Evolutionary conservation across 106 monocot species (phyloP), one percentile per base, ranked within the genome.

Genomic region (Gastrodia elata): DNA sequence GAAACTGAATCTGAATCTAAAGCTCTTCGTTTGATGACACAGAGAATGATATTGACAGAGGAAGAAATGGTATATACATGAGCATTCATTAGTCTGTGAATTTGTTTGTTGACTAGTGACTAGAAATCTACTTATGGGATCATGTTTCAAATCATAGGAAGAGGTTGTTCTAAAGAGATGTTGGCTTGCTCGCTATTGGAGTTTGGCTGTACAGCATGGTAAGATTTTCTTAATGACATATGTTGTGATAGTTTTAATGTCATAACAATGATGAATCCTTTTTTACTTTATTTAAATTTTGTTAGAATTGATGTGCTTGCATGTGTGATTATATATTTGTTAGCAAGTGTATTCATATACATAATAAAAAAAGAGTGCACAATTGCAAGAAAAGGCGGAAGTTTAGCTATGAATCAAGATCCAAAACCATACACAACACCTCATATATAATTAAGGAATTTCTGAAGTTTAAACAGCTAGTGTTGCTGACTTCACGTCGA

Each of bases 161-260:
- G 92, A 92, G 82, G 86, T 92, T 76, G 86, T 86, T 74, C 84
- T 92, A 32, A 92, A 88, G 77, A 86, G 92, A 69, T 92, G 92
- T 81, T 92, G 88, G 88, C 92, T 92, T 77, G 86, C 92, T 72
- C 86, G 92, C 4, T 88, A 88, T 52, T 92, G 92, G 92, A 86
- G 83, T 41, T 77, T 92, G 70, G 92, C 92, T 80, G 78, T 86
- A 80, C 82, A 30, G 39, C 74, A 82, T 82, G 92, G 92, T 92
- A 92, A 86, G 67, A 67, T 37, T 14, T 67, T 67, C 32, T 8
- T 14, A 32, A 34, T 20, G 28, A 13, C 67, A 61, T 67, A 15
- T 9, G 15, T 32, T 61, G 28, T 61, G 61, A 22, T 32, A 61
- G 14, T 11, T 61, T 13, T 61, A 10, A 30, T 61, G 52, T 61